Evolutionary conservation across 1,284 basidiomycete species (phyloP).

Genomic region (Apiotrichum akiyoshidainum): DNA sequence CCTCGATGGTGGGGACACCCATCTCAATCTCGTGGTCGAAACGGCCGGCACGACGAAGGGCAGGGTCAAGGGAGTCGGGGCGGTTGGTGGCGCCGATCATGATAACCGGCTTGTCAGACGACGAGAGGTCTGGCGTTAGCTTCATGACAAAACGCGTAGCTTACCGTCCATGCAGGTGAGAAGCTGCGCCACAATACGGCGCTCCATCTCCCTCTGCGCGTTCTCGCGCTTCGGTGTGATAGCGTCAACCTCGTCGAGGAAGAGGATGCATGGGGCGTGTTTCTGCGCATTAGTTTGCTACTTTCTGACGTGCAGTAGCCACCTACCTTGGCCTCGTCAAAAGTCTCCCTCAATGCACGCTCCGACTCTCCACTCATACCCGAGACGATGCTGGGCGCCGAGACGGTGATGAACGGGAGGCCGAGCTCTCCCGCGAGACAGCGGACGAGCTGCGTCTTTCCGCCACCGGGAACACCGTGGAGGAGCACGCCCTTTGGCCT

Average conservation of each 20-base stretch:
- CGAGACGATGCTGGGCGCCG: slow-evolving; percentile 89
- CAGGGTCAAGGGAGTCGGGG: slow-evolving; percentile 90
- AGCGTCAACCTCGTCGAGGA: slow-evolving; percentile 97
- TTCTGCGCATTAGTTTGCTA: slow-evolving; percentile 56
- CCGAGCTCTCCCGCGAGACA: slow-evolving; percentile 91
- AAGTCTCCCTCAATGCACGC: slow-evolving; percentile 90
- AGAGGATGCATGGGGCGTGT: slow-evolving; percentile 81
- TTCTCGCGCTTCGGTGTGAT: slow-evolving; percentile 97
- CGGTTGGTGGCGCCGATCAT: slow-evolving; percentile 96
- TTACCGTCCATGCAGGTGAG: slow-evolving; percentile 95
- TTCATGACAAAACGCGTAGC: slow-evolving; percentile 22
- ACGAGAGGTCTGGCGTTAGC: slow-evolving; percentile 39
- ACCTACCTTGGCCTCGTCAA: slow-evolving; percentile 85
- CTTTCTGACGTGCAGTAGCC: too few species aligned
- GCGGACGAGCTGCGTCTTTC: slow-evolving; percentile 87
- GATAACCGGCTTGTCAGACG: slow-evolving; percentile 66
- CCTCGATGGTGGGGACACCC: slow-evolving; percentile 90
- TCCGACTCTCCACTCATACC: slow-evolving; percentile 98
- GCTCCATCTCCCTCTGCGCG: slow-evolving; percentile 95
- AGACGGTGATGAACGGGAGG: slow-evolving; percentile 88
- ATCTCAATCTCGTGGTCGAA: slow-evolving; percentile 98
- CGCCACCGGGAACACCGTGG: slow-evolving; percentile 94
- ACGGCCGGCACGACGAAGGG: slow-evolving; percentile 83
- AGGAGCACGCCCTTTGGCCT: slow-evolving; percentile 90
- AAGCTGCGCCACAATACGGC: slow-evolving; percentile 93